Evolutionary conservation across 805 yeast species (phyloP).

Genomic region (Cyberlindnera euphorbiiphila): DNA sequence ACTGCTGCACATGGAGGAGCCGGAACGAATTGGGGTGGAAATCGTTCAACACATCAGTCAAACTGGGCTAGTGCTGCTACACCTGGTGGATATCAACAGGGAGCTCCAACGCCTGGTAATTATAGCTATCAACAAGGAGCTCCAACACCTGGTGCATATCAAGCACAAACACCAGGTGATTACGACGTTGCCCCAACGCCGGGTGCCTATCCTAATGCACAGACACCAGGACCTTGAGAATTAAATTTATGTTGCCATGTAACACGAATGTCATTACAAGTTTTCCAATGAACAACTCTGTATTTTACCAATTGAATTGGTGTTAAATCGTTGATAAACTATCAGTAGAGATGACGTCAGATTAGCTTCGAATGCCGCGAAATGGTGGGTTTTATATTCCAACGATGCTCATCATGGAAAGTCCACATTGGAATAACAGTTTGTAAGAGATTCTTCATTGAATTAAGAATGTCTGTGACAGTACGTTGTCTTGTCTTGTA

Average conservation of each 20-base stretch:
- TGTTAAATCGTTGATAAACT: too few species aligned
- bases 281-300: too few species aligned
- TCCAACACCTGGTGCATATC: constrained; percentile 37
- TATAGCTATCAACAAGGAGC: constrained; percentile 34
- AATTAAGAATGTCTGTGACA: constrained; percentile 21
- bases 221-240: constrained; percentile 17
- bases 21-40: constrained; percentile 25
- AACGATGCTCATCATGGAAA: too few species aligned
- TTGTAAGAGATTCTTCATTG: too few species aligned
- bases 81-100: constrained; percentile 29
- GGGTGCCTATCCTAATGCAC: constrained; percentile 14
- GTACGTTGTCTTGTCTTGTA: constrained; percentile 7
- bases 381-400: too few species aligned
- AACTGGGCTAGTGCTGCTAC: constrained; percentile 28
- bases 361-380: too few species aligned
- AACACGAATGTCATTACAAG: too few species aligned
- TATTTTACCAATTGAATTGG: too few species aligned
- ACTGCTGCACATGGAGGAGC: constrained; percentile 3
- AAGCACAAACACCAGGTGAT: constrained; percentile 16
- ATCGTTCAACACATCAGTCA: constrained; percentile 27
- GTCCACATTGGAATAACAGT: too few species aligned
- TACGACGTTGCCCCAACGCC: constrained; percentile 14
- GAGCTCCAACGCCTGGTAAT: constrained; percentile 39
- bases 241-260: too few species aligned
- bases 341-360: too few species aligned